These are phyloP conservation scores for Proteromonas lacertae DNA, from an alignment of 352 stramenopile genomes.

Conservation along the genomic window DNA sequence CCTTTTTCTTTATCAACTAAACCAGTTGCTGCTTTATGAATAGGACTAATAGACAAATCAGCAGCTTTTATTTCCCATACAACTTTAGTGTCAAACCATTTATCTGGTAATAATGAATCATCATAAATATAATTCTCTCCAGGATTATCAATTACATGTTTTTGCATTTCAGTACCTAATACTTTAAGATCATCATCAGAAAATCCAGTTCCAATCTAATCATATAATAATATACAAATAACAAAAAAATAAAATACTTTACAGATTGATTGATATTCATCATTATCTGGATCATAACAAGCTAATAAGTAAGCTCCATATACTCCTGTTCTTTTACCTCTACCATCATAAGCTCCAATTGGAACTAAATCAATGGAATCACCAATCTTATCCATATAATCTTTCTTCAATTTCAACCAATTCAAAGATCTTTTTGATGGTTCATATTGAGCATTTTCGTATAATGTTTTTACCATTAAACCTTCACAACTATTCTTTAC, in stretches of 20 bases:
- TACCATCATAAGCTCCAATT: constrained; percentile 81
- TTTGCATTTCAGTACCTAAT: constrained; percentile 15
- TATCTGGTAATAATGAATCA: constrained; percentile 28
- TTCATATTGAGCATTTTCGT: constrained; percentile 79
- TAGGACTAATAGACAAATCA: constrained; percentile 85
- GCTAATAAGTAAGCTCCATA: constrained; percentile 92
- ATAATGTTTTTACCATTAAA: constrained; percentile 98
- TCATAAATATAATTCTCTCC: constrained; percentile 55
- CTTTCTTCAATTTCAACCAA: constrained; percentile 99
- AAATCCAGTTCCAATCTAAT: neutral
- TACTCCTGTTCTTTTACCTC: constrained; percentile 45
- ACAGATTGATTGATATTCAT: constrained; percentile 90
- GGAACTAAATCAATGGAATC: constrained; percentile 92
- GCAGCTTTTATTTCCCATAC: constrained; percentile 94
- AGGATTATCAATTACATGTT: constrained; percentile 16
- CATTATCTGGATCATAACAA: constrained; percentile 78
- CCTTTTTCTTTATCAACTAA: constrained; percentile 28
- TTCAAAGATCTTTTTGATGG: constrained; percentile 84
- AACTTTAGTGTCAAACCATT: constrained; percentile 67
- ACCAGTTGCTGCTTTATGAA: constrained; percentile 32
- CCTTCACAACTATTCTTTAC: constrained; percentile 29
- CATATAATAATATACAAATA: neutral
- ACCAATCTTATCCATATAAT: constrained; percentile 85
- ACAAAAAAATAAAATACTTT: constrained; percentile 30
- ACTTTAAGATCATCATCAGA: constrained; percentile 67